Percentiles rank a stretch among this genome's conserved stretches.
Conservation (phyloP, 2,329 filamentous ascomycete genomes). For the Boeremia exigua region DNA sequence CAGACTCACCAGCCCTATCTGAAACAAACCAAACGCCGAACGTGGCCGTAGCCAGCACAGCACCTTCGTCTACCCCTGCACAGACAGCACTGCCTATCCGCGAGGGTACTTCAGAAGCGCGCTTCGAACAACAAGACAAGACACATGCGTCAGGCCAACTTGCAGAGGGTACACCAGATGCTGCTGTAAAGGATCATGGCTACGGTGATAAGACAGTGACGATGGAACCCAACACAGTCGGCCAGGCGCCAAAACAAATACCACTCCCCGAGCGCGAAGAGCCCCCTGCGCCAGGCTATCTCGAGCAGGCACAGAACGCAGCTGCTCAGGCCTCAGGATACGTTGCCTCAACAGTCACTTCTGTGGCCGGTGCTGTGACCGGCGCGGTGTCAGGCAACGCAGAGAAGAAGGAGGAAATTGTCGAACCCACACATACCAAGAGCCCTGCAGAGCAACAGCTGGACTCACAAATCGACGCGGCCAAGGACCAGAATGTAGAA, state of each 20-base stretch:
- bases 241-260: conserved; percentile 57
- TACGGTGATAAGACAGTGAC: conserved; percentile 53
- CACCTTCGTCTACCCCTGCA: conserved; percentile 16
- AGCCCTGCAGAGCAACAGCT: conserved; percentile 39
- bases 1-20: conserved; percentile 28
- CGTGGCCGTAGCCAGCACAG: background rate
- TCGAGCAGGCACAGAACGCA: conserved; percentile 53
- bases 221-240: conserved; percentile 57
- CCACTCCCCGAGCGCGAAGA: conserved; percentile 44
- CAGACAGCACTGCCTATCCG: conserved; percentile 37
- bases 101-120: conserved; percentile 51
- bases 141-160: conserved; percentile 55
- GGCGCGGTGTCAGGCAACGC: conserved; percentile 30
- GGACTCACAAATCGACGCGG: conserved; percentile 40
- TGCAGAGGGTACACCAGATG: conserved; percentile 51
- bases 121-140: conserved; percentile 49
- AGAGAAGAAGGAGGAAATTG: conserved; percentile 28
- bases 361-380: conserved; percentile 42
- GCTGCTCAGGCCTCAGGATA: conserved; percentile 39
- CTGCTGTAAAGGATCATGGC: conserved; percentile 49
- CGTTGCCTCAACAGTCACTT: conserved; percentile 37
- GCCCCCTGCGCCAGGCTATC: conserved; percentile 41
- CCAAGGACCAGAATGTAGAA: conserved; percentile 38
- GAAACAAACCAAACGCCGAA: conserved; percentile 16
- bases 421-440: conserved; percentile 28